phyloP scores from a whole-genome alignment of 345 rosid genomes.

The Bruguiera gymnorhiza region DNA sequence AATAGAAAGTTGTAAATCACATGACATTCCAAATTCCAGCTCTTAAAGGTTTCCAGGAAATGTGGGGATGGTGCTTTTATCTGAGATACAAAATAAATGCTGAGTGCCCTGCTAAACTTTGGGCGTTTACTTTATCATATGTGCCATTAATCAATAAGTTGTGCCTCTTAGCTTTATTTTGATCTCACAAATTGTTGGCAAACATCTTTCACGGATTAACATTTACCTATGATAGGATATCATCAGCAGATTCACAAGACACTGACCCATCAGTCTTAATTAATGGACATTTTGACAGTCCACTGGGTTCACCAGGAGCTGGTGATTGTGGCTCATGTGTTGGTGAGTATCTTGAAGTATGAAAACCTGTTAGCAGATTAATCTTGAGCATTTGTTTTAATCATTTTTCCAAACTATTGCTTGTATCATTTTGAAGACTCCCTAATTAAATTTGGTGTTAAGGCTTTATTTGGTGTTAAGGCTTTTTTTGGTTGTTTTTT shows the following conservation, averaged over 20 bases:
- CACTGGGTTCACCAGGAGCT: conserved; percentile 94
- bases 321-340: conserved; percentile 97
- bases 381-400: conserved; percentile 1
- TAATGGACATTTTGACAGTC: conserved; percentile 94
- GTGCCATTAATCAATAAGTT: not conserved
- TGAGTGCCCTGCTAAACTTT: not conserved
- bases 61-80: not conserved
- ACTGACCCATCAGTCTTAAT: conserved; percentile 73
- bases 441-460: too few species aligned
- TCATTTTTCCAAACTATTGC: conserved; percentile 12
- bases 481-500: too few species aligned
- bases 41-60: not conserved
- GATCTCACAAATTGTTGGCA: not conserved
- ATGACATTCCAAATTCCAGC: not conserved
- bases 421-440: conserved; percentile 59
- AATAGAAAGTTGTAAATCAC: too few species aligned
- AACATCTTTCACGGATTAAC: conserved; percentile 1
- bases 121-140: not conserved
- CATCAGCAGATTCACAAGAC: conserved; percentile 60
- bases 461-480: too few species aligned
- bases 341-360: conserved; percentile 47
- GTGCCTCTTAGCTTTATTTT: conserved; percentile 1
- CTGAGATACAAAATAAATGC: not conserved
- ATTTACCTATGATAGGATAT: conserved; percentile 54
- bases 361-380: conserved; percentile 5